Conservation (phyloP, 2,329 filamentous ascomycete species). For the Colletotrichum destructivum region DNA sequence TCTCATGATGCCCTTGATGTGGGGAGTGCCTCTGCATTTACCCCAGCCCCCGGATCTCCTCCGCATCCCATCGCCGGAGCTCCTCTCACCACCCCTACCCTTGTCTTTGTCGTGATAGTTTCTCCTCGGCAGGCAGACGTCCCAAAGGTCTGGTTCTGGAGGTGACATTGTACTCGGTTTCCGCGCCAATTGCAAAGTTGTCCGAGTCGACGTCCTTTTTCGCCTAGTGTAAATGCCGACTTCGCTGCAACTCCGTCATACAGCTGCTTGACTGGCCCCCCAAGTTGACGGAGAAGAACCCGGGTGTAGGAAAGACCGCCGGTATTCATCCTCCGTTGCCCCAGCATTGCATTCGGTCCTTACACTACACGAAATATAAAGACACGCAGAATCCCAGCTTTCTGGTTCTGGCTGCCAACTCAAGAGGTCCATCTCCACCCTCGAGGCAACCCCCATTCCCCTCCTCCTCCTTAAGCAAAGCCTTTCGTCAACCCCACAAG, state of each 20-base stretch:
- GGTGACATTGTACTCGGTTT: neutral
- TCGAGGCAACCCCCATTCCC: neutral
- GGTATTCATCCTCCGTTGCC: neutral
- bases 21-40: constrained; percentile 22
- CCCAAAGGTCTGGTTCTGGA: neutral
- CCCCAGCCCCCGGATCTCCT: constrained; percentile 40
- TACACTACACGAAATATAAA: constrained; percentile 12
- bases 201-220: neutral
- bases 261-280: neutral
- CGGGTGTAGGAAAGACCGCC: neutral
- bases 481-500: neutral
- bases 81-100: neutral
- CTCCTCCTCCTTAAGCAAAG: neutral
- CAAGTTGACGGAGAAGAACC: constrained; percentile 9
- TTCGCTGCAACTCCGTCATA: constrained; percentile 11
- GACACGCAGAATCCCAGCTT: neutral
- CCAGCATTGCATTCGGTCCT: neutral
- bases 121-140: constrained; percentile 16
- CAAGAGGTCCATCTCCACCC: neutral
- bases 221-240: neutral
- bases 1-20: constrained; percentile 27
- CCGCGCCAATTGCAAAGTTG: constrained; percentile 29
- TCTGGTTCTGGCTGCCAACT: neutral
- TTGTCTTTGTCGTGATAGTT: neutral
- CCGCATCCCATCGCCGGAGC: constrained; percentile 32